phyloP scores from a whole-genome alignment of 192 early-diverging fungal genomes.

The Funneliformis mosseae region DNA sequence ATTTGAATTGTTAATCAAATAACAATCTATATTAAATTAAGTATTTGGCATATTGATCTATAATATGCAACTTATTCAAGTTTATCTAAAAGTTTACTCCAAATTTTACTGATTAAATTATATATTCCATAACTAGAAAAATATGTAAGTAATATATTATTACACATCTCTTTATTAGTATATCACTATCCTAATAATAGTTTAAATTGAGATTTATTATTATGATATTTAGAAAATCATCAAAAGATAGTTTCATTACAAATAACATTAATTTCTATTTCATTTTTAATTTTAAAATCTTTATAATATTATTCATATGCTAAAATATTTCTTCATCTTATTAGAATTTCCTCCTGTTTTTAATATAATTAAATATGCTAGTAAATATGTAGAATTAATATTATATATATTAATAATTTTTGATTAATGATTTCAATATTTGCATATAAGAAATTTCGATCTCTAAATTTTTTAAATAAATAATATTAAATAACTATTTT shows the following conservation, averaged over 20 bases:
- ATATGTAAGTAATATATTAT: neutral
- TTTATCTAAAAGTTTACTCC: neutral
- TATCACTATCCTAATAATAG: neutral
- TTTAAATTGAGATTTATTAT: neutral
- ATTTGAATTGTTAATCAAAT: neutral
- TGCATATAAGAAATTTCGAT: too few species aligned
- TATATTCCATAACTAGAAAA: constrained; percentile 9
- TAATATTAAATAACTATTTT: too few species aligned
- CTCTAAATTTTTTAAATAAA: too few species aligned
- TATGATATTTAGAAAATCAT: too few species aligned
- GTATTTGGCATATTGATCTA: neutral
- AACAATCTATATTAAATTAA: neutral
- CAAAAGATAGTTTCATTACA: neutral
- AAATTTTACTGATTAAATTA: neutral
- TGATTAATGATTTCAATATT: too few species aligned
- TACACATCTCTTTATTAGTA: neutral
- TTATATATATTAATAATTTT: too few species aligned
- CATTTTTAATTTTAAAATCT: constrained; percentile 1
- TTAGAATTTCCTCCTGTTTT: too few species aligned
- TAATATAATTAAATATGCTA: too few species aligned
- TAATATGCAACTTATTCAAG: neutral
- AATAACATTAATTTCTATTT: neutral
- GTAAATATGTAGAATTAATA: too few species aligned
- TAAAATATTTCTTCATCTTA: too few species aligned
- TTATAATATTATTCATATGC: neutral